phyloP scores from a whole-genome alignment of 345 rosid species.

The Microcos paniculata region DNA sequence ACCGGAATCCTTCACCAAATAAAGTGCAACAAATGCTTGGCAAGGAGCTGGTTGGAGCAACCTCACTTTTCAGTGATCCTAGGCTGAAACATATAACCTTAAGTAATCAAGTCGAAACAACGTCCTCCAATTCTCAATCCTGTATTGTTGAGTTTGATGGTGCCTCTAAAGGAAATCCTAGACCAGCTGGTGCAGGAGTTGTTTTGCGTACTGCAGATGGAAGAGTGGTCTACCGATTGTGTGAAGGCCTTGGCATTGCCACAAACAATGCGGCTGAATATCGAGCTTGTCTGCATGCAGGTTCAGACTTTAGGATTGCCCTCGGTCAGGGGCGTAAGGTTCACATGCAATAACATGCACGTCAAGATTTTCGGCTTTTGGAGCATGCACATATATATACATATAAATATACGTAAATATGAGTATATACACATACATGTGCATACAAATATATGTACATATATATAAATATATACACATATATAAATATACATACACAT shows the following conservation, averaged over 20 bases:
- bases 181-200: slow-evolving; percentile 96
- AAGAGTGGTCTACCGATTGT: slow-evolving; percentile 43
- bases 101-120: slow-evolving; percentile 18
- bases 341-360: too few species aligned
- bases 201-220: slow-evolving; percentile 60
- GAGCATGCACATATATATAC: too few species aligned
- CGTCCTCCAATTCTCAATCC: slow-evolving; percentile 22
- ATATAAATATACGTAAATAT: too few species aligned
- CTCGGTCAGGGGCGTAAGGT: too few species aligned
- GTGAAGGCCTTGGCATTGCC: slow-evolving; percentile 77
- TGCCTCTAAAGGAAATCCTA: slow-evolving; percentile 96
- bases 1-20: slow-evolving; percentile 31
- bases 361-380: too few species aligned
- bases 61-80: slow-evolving; percentile 26
- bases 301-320: too few species aligned
- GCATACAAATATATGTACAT: too few species aligned
- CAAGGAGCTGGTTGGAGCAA: slow-evolving; percentile 32
- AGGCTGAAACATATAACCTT: slow-evolving; percentile 34
- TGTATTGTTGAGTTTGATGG: slow-evolving; percentile 88
- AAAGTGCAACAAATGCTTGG: slow-evolving; percentile 25
- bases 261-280: slow-evolving; percentile 91
- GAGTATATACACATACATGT: too few species aligned
- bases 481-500: too few species aligned
- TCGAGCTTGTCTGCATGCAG: too few species aligned
- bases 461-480: too few species aligned